These are phyloP conservation scores for Lentinula sp. DNA, from an alignment of 768 basidiomycete species.

Conservation along the genomic window DNA sequence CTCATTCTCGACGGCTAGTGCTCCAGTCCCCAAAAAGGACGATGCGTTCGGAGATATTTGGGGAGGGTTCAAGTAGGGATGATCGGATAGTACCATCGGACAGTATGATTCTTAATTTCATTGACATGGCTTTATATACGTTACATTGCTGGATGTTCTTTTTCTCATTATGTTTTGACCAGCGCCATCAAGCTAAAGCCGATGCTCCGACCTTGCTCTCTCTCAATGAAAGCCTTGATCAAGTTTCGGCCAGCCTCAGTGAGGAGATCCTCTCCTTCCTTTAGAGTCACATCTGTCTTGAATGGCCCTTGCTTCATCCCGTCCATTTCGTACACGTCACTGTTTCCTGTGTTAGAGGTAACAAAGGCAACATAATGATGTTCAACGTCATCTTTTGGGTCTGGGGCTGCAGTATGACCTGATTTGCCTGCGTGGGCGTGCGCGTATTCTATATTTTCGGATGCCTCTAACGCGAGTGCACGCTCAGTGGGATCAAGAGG, in stretches of 20 bases:
- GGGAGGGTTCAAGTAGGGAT: conserved; percentile 67
- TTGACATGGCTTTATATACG: background rate
- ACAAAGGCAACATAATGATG: conserved; percentile 29
- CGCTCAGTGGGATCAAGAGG: conserved; percentile 21
- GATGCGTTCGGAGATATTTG: conserved; percentile 81
- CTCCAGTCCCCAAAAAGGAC: conserved; percentile 53
- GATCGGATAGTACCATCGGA: too few relatives aligned
- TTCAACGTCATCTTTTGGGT: conserved; percentile 22
- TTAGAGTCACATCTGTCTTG: conserved; percentile 16
- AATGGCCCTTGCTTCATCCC: conserved; percentile 26
- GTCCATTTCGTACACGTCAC: conserved; percentile 27
- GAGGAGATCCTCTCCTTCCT: conserved; percentile 19
- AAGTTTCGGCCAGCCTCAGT: conserved; percentile 13
- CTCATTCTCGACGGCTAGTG: conserved; percentile 18
- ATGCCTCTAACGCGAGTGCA: conserved; percentile 23
- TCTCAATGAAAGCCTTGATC: conserved; percentile 17
- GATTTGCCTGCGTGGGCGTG: conserved; percentile 22
- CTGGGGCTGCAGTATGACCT: conserved; percentile 23
- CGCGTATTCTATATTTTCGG: conserved; percentile 20
- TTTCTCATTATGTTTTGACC: background rate
- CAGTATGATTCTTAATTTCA: background rate
- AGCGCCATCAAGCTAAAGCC: conserved; percentile 22
- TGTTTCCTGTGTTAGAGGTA: conserved; percentile 16
- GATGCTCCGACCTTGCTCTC: conserved; percentile 14
- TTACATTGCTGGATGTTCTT: background rate